These are phyloP conservation scores for Fusarium verrucosum DNA, from an alignment of 2,329 filamentous ascomycete genomes.

Conservation along the genomic window DNA sequence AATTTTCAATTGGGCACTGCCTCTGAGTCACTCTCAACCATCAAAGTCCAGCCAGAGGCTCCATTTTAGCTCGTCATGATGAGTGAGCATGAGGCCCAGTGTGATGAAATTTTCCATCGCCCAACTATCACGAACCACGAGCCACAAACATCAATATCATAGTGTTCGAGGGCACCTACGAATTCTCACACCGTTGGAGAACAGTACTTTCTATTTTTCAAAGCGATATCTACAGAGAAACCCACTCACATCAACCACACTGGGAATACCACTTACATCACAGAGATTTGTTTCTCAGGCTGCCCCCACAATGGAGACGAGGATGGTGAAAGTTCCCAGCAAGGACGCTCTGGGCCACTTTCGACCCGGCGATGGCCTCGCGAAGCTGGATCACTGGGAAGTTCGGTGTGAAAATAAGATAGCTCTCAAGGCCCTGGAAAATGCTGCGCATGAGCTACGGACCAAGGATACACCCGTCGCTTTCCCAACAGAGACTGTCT, in stretches of 20 bases:
- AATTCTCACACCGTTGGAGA: not conserved
- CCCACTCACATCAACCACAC: not conserved
- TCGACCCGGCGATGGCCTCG: slow-evolving; percentile 40
- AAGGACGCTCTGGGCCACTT: slow-evolving; percentile 50
- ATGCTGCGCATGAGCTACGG: slow-evolving; percentile 73
- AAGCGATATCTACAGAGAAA: slow-evolving; percentile 2
- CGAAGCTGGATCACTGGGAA: slow-evolving; percentile 56
- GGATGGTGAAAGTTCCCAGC: slow-evolving; percentile 50
- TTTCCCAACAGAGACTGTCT: slow-evolving; percentile 98
- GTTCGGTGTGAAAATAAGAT: slow-evolving; percentile 46
- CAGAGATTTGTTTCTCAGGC: slow-evolving; percentile 25
- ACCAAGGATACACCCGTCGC: slow-evolving; percentile 80
- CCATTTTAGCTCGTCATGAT: slow-evolving; percentile 41
- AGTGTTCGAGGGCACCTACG: slow-evolving; percentile 3
- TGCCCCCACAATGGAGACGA: slow-evolving; percentile 51
- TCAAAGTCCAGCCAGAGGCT: slow-evolving; percentile 29
- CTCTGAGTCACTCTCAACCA: slow-evolving; percentile 39
- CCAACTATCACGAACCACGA: slow-evolving; percentile 34
- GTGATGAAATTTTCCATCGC: slow-evolving; percentile 43
- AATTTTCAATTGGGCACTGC: slow-evolving; percentile 25
- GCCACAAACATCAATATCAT: slow-evolving; percentile 20
- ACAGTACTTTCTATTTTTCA: not conserved
- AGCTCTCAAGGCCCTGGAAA: slow-evolving; percentile 58
- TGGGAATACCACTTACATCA: slow-evolving; percentile 43
- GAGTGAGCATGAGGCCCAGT: slow-evolving; percentile 41